Conservation (phyloP, 2,329 filamentous ascomycete species). For the Lachnellula willkommii region DNA sequence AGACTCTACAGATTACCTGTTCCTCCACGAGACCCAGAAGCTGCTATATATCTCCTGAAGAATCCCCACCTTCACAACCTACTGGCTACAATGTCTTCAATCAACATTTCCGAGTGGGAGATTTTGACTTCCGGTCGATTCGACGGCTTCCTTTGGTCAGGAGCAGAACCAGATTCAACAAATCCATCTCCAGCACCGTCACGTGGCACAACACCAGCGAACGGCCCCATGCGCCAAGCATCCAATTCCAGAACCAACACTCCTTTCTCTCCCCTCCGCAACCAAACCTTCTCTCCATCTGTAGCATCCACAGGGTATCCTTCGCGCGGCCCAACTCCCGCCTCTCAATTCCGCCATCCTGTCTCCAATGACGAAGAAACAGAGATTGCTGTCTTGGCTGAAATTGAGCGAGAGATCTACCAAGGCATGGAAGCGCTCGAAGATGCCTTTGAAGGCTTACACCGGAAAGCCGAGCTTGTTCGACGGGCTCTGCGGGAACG, state of each 20-base stretch:
- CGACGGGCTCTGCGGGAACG: constrained; percentile 75
- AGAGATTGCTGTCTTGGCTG: constrained; percentile 82
- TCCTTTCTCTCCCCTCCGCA: constrained; percentile 28
- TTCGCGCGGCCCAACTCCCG: constrained; percentile 52
- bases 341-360: constrained; percentile 48
- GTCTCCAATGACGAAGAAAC: constrained; percentile 92
- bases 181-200: constrained; percentile 39
- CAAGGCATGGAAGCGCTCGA: constrained; percentile 90
- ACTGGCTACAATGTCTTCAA: constrained; percentile 78
- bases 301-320: constrained; percentile 23
- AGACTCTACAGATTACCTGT: constrained; percentile 72
- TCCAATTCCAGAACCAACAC: constrained; percentile 26
- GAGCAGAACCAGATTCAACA: constrained; percentile 56
- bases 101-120: constrained; percentile 92
- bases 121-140: constrained; percentile 91
- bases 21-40: constrained; percentile 77
- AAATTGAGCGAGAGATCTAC: constrained; percentile 91
- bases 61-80: constrained; percentile 79
- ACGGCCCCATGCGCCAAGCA: constrained; percentile 29
- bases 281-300: constrained; percentile 27
- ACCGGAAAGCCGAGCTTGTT: constrained; percentile 75
- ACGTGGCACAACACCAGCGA: constrained; percentile 50
- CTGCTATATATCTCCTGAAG: constrained; percentile 78
- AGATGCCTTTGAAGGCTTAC: constrained; percentile 89
- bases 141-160: constrained; percentile 92